These are phyloP conservation scores for Moesziomyces globuligerus DNA, from an alignment of 1,284 basidiomycete genomes.

Conservation along the genomic window DNA sequence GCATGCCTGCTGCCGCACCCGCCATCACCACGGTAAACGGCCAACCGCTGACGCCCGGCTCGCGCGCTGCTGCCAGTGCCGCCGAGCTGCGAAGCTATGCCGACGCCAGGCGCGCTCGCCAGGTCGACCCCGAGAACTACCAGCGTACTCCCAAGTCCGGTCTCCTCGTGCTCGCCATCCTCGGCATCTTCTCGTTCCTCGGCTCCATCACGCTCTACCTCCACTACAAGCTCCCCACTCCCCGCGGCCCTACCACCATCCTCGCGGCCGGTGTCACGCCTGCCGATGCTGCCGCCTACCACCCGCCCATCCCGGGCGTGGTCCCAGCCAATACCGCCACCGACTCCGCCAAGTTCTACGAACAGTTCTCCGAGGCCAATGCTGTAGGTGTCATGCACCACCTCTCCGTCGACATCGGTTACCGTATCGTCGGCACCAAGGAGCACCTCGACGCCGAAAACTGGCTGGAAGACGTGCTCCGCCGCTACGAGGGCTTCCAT, in stretches of 20 bases:
- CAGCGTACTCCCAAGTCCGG: constrained; percentile 42
- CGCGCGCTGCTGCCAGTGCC: constrained; percentile 6
- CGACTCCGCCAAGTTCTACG: constrained; percentile 25
- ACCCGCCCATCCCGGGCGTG: constrained; percentile 25
- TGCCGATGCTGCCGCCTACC: constrained; percentile 42
- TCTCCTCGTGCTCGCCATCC: constrained; percentile 32
- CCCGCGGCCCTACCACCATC: constrained; percentile 40
- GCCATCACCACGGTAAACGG: neutral
- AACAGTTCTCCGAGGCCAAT: constrained; percentile 60
- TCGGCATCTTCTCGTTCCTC: constrained; percentile 35
- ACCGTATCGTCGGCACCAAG: constrained; percentile 87
- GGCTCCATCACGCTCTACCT: constrained; percentile 45
- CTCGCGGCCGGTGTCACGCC: constrained; percentile 32
- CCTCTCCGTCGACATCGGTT: constrained; percentile 80
- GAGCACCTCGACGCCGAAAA: constrained; percentile 86
- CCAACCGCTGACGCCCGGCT: constrained; percentile 6
- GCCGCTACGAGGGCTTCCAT: constrained; percentile 70
- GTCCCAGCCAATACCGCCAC: constrained; percentile 18
- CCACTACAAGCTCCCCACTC: constrained; percentile 63
- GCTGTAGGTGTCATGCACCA: constrained; percentile 60
- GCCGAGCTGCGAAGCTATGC: constrained; percentile 25
- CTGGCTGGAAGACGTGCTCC: constrained; percentile 80
- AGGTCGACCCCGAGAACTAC: constrained; percentile 42
- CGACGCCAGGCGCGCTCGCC: constrained; percentile 21
- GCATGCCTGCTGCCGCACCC: neutral